Conservation (phyloP, 495 filamentous ascomycete species). For the Thermothielavioides terrestris region DNA sequence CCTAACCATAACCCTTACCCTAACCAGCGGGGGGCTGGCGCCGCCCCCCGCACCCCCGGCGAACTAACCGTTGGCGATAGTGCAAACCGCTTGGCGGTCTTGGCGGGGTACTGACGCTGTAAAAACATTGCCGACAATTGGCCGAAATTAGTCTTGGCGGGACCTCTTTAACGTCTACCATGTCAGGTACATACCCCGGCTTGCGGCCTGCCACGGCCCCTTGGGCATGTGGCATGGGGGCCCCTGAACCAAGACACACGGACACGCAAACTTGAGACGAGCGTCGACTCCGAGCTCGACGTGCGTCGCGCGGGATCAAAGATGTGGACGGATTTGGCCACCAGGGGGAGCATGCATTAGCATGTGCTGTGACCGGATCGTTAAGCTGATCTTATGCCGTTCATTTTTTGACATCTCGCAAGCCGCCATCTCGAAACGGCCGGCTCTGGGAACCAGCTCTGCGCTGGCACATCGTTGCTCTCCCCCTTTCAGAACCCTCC, state of each 20-base stretch:
- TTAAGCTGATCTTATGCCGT: constrained; percentile 44
- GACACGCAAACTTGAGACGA: constrained; percentile 38
- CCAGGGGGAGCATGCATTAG: constrained; percentile 19
- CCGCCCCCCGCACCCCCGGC: no score
- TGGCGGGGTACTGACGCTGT: no score
- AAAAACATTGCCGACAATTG: no score
- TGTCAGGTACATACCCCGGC: no score
- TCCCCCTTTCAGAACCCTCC: constrained; percentile 27
- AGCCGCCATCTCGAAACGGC: constrained; percentile 25
- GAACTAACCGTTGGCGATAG: no score
- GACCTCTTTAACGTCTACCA: no score
- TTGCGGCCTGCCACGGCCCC: constrained; percentile 21
- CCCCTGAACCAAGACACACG: constrained; percentile 25
- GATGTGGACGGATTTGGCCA: constrained; percentile 28
- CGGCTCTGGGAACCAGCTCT: background rate
- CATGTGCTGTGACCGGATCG: constrained; percentile 43
- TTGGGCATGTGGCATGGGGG: constrained; percentile 24
- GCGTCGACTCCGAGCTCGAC: constrained; percentile 30
- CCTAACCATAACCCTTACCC: no score
- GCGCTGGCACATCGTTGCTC: background rate
- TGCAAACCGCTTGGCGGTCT: no score
- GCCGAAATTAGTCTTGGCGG: no score
- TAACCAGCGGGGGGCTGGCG: no score
- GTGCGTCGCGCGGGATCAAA: constrained; percentile 26
- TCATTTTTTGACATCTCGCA: constrained; percentile 19